Base-by-base conservation (phyloP, 1,139 yeast genomes). In the Scheffersomyces cryptocercus region DNA sequence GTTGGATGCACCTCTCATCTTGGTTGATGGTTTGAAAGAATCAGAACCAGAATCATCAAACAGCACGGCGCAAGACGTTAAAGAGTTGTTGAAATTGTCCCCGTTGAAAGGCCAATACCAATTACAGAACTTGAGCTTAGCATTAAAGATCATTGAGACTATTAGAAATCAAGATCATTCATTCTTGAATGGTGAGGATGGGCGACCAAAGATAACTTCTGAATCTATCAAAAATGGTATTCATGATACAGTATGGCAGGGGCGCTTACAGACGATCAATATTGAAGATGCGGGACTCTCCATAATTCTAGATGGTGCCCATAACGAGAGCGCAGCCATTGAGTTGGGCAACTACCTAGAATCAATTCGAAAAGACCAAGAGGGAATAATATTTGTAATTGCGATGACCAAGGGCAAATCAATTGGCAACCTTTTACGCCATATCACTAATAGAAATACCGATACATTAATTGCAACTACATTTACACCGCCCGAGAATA, bases 251-350 rank as follows among this genome's bases (percentile, higher is more conserved):
- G 52, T 58, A 29, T 82, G 89, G 88, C 84, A 85, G 3, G 86
- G 86, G 1, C 64, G 91, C 51, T 62, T 86, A 34, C 91, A 85
- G 51, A 38, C 55, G 1, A 40, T 82, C 2, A 46, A 52, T 3
- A 62, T 63, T 29, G 58, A 62, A 5, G 58, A 52, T 2, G 43
- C 59, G 1, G 51, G 51, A 3, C 30, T 74, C 2, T 61, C 67
- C 0, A 65, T 85, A 0, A 62, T 89, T 6, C 54, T 90, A 2
- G 99, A 93, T 64, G 99, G 99, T 2, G 98, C 98, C 0, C 99
- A 93, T 61, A 93, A 93, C 58, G 82, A 81, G 14, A 82, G 84
- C 50, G 96, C 97, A 0, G 95, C 97, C 0, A 64, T 68, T 24
- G 89, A 85, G 54, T 68, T 93, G 32, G 77, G 75, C 0, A 61